Evolutionary conservation across 768 basidiomycete genomes (phyloP).

Genomic region (Suillus placidus): DNA sequence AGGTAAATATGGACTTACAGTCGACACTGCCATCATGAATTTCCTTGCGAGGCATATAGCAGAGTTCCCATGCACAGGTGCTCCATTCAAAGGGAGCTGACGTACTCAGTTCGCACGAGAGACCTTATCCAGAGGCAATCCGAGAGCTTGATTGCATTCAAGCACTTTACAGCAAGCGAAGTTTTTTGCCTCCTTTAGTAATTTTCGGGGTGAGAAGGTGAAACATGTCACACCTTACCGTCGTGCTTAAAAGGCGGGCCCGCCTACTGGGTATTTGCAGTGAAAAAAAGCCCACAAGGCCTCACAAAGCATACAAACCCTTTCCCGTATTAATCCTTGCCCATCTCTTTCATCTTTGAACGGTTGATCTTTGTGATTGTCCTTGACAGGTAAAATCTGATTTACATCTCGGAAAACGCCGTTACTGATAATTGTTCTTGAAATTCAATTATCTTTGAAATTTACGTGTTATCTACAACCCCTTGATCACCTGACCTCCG

Average conservation of each 20-base stretch:
- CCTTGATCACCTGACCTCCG: constrained; percentile 14
- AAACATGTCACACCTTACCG: constrained; percentile 21
- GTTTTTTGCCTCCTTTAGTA: constrained; percentile 30
- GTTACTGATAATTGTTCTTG: background rate
- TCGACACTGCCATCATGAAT: constrained; percentile 25
- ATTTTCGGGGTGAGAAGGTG: constrained; percentile 21
- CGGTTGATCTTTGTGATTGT: background rate
- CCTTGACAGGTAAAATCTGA: background rate
- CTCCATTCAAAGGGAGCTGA: constrained; percentile 28
- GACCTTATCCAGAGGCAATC: constrained; percentile 31
- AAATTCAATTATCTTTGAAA: too few species aligned
- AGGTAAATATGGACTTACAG: constrained; percentile 13
- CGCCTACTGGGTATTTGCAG: constrained; percentile 18
- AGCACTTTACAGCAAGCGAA: constrained; percentile 22
- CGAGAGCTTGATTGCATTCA: constrained; percentile 15
- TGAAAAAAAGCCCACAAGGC: constrained; percentile 14
- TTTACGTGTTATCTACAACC: constrained; percentile 12
- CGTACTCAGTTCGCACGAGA: constrained; percentile 32
- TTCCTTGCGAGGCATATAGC: constrained; percentile 27
- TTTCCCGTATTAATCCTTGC: background rate
- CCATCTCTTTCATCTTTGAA: constrained; percentile 6
- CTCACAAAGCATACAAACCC: constrained; percentile 3
- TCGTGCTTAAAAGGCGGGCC: constrained; percentile 30
- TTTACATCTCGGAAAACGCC: background rate
- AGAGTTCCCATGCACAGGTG: constrained; percentile 3